Evolutionary conservation across 2,329 filamentous ascomycete genomes (phyloP), one percentile per base, ranked within the genome.

Genomic region (Pyrenophora teres): DNA sequence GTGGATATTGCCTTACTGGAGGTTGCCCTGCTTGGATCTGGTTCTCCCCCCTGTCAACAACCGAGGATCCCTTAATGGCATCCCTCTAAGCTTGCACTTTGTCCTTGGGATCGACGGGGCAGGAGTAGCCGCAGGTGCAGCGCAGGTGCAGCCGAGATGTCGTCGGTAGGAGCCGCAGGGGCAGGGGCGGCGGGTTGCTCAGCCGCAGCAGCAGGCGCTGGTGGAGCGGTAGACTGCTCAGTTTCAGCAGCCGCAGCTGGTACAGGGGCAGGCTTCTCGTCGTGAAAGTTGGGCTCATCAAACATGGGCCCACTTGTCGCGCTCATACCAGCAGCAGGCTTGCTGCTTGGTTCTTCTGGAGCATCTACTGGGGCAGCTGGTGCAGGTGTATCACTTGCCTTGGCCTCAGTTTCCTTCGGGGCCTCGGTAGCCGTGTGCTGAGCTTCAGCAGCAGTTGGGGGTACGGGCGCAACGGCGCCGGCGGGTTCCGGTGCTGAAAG

Each of bases 271-370:
- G 47, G 46, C 41, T 57, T 56, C 9, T 65, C 63, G 15, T 58
- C 55, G 21, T 52, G 53, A 33, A 73, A 69, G 46, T 66, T 60
- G 21, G 64, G 65, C 43, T 71, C 62, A 19, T 72, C 70, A 33
- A 60, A 63, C 62, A 75, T 51, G 8, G 72, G 72, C 13, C 72
- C 72, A 30, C 69, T 73, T 8, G 72, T 75, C 10, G 72, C 72
- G 31, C 69, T 73, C 72, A 74, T 74, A 30, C 71, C 71, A 15
- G 68, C 68, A 18, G 69, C 70, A 19, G 65, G 63, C 54, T 67
- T 62, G 10, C 56, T 57, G 6, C 60, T 47, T 4, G 71, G 68
- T 35, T 70, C 47, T 9, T 59, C 59, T 5, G 68, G 64, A 8
- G 61, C 45, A 32, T 63, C 57, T 16, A 64, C 52, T 2, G 62